phyloP scores from a whole-genome alignment of 495 filamentous ascomycete species.

The Penicillium lagena region DNA sequence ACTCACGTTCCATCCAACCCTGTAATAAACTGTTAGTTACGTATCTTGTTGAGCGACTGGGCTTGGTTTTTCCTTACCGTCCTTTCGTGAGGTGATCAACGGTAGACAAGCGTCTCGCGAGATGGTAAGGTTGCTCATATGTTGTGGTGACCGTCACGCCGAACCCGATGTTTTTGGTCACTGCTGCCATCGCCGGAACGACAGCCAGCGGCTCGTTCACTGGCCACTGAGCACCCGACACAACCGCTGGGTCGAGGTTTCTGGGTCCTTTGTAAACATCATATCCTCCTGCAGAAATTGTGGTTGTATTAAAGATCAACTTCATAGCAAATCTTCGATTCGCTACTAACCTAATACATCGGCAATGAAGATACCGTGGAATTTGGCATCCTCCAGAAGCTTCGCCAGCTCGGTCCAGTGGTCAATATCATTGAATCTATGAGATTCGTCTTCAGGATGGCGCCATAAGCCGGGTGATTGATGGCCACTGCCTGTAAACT shows the following conservation, averaged over 20 bases:
- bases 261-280: slow-evolving; percentile 58
- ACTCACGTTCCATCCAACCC: slow-evolving; percentile 54
- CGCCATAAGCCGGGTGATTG: slow-evolving; percentile 48
- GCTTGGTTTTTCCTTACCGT: slow-evolving; percentile 24
- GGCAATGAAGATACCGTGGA: slow-evolving; percentile 54
- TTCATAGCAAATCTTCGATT: neutral
- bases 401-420: slow-evolving; percentile 46
- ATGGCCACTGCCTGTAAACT: slow-evolving; percentile 39
- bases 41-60: no score
- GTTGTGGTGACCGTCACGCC: slow-evolving; percentile 66
- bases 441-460: slow-evolving; percentile 47
- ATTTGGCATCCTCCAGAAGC: slow-evolving; percentile 42
- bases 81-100: slow-evolving; percentile 64
- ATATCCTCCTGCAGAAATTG: slow-evolving; percentile 40
- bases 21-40: slow-evolving; percentile 2
- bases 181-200: slow-evolving; percentile 40
- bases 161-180: slow-evolving; percentile 58
- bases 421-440: slow-evolving; percentile 46
- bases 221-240: slow-evolving; percentile 61
- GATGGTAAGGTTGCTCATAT: slow-evolving; percentile 65
- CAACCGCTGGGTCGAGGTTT: slow-evolving; percentile 50
- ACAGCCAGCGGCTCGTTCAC: slow-evolving; percentile 48
- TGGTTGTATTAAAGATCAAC: neutral
- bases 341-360: slow-evolving; percentile 36
- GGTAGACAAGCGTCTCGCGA: slow-evolving; percentile 58